Percentiles rank a stretch among this genome's conserved stretches.
These are phyloP conservation scores for Leccinum obscurum DNA, from an alignment of 768 basidiomycete species.

Conservation along the genomic window DNA sequence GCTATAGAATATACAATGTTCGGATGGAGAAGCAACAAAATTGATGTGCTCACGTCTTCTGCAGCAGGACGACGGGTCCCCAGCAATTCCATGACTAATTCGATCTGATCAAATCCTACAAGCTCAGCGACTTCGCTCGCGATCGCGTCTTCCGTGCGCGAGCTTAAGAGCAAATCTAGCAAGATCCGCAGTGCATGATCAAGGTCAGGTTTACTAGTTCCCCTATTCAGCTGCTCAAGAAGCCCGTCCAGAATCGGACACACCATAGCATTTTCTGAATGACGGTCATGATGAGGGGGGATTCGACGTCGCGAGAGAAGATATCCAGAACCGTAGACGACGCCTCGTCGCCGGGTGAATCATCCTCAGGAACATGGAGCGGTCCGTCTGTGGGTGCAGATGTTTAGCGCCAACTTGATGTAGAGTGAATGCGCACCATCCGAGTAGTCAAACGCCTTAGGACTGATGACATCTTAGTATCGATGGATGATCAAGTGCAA, in stretches of 20 bases:
- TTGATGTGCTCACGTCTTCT: constrained; percentile 43
- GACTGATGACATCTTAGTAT: constrained; percentile 21
- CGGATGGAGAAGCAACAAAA: background rate
- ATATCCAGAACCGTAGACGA: constrained; percentile 37
- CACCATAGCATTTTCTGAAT: constrained; percentile 19
- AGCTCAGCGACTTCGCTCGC: constrained; percentile 77
- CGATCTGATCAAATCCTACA: constrained; percentile 83
- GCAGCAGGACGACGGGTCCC: constrained; percentile 49
- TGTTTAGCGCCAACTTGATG: constrained; percentile 4
- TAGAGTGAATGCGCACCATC: constrained; percentile 18
- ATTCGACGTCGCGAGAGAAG: constrained; percentile 16
- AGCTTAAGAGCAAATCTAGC: constrained; percentile 45
- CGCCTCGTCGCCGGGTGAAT: constrained; percentile 16
- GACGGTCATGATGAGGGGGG: constrained; percentile 8
- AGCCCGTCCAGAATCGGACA: background rate
- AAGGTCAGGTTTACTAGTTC: constrained; percentile 15
- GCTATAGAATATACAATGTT: constrained; percentile 11
- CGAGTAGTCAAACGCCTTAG: constrained; percentile 7
- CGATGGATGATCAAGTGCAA: constrained; percentile 5
- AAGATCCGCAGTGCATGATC: constrained; percentile 21
- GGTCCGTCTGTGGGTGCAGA: constrained; percentile 15
- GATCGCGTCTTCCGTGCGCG: constrained; percentile 64
- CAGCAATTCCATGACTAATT: constrained; percentile 72
- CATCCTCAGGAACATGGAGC: constrained; percentile 11
- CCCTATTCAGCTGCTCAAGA: constrained; percentile 4